Conservation (phyloP, 208 protist genomes). For the Trypanosoma grayi region DNA sequence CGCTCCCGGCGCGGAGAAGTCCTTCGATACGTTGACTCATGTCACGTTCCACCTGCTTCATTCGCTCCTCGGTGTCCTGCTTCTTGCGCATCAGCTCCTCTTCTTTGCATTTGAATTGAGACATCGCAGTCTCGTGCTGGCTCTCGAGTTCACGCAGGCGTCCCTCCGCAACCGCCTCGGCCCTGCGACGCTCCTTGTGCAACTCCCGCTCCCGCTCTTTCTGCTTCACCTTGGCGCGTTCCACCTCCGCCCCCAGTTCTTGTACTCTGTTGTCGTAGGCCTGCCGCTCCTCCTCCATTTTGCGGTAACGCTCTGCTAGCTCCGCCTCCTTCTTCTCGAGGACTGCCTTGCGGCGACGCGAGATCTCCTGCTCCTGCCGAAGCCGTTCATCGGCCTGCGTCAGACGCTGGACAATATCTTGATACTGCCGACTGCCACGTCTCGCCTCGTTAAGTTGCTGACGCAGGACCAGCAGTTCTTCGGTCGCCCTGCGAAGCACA, state of each 20-base stretch:
- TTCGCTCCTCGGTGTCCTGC: constrained; percentile 44
- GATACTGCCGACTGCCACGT: constrained; percentile 32
- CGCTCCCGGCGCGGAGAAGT: constrained; percentile 47
- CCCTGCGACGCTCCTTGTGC: constrained; percentile 28
- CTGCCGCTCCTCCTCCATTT: constrained; percentile 59
- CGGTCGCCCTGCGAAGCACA: constrained; percentile 67
- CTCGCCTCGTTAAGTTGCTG: constrained; percentile 49
- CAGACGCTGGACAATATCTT: constrained; percentile 49
- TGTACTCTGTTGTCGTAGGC: constrained; percentile 65
- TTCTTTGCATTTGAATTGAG: constrained; percentile 44
- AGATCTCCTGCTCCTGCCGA: constrained; percentile 49
- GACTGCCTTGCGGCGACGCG: constrained; percentile 25
- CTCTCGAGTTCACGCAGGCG: constrained; percentile 52
- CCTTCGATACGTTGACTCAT: constrained; percentile 48
- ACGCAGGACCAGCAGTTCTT: constrained; percentile 55
- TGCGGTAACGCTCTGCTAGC: constrained; percentile 40
- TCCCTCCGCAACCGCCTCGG: constrained; percentile 29
- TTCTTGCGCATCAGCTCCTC: constrained; percentile 40
- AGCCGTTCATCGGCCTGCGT: constrained; percentile 45
- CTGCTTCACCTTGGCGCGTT: constrained; percentile 40
- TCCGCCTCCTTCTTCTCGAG: constrained; percentile 62
- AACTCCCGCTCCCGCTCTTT: constrained; percentile 52
- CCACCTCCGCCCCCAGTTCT: constrained; percentile 56
- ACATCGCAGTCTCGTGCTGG: constrained; percentile 42
- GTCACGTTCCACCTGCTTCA: constrained; percentile 39